These are phyloP conservation scores for Rubia peregrina DNA, from an alignment of 305 asterid species.

Conservation along the genomic window DNA sequence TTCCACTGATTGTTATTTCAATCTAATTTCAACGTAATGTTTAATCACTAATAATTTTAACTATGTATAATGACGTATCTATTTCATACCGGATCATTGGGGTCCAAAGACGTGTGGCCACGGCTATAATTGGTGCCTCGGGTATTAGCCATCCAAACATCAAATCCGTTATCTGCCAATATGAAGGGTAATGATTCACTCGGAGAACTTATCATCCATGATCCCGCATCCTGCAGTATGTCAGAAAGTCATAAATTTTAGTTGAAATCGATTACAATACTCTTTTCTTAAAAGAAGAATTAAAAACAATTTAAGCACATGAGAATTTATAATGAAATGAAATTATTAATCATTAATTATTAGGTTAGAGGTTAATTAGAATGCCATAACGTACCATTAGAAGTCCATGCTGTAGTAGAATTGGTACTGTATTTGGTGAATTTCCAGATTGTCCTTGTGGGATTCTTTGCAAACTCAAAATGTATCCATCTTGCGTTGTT, in stretches of 20 bases:
- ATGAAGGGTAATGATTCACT: constrained; percentile 52
- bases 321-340: not conserved
- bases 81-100: constrained; percentile 32
- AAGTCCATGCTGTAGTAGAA: constrained; percentile 68
- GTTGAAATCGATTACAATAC: too few relatives aligned
- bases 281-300: too few relatives aligned
- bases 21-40: not conserved
- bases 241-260: too few relatives aligned
- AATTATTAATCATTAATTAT: not conserved
- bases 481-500: constrained; percentile 61
- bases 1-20: not conserved
- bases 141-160: constrained; percentile 71
- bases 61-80: not conserved
- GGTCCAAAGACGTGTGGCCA: constrained; percentile 35
- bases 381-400: constrained; percentile 28
- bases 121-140: constrained; percentile 76
- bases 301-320: not conserved
- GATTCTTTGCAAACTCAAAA: constrained; percentile 58
- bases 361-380: constrained; percentile 14
- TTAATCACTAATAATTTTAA: too few relatives aligned
- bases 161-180: constrained; percentile 66
- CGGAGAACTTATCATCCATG: constrained; percentile 63
- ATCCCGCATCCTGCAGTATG: constrained; percentile 56
- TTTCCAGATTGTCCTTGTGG: constrained; percentile 43
- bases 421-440: constrained; percentile 35